phyloP scores from a whole-genome alignment of 2,329 filamentous ascomycete genomes.

The Paecilomyces variotii region DNA sequence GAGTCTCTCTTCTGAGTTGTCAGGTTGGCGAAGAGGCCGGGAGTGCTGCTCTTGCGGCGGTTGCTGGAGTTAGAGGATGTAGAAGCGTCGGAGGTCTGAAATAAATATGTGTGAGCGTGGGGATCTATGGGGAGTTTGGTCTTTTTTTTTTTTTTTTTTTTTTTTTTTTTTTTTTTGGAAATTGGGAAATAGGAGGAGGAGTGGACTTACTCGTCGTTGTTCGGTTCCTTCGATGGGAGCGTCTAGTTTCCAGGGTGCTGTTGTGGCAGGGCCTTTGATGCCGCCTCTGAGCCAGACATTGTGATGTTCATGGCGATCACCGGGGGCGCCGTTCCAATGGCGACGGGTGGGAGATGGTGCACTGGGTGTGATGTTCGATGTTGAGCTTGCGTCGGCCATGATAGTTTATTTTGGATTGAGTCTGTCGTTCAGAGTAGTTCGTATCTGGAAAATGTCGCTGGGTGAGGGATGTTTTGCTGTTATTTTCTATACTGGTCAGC shows the following conservation, averaged over 20 bases:
- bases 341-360: constrained; percentile 18
- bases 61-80: constrained; percentile 14
- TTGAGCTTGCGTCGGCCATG: not conserved
- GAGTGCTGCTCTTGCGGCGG: not conserved
- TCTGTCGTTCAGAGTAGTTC: not conserved
- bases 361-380: not conserved
- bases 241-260: constrained; percentile 10
- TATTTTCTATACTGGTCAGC: not conserved
- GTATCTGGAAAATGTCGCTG: not conserved
- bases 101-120: not conserved
- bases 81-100: constrained; percentile 15
- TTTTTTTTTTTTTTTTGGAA: too few species aligned
- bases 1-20: constrained; percentile 38
- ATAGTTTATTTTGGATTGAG: not conserved
- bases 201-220: constrained; percentile 18
- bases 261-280: constrained; percentile 15
- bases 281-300: constrained; percentile 30
- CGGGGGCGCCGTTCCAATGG: constrained; percentile 27
- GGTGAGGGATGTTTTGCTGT: not conserved
- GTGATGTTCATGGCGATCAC: constrained; percentile 27
- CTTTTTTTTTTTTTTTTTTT: too few species aligned
- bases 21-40: constrained; percentile 24
- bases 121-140: not conserved
- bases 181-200: not conserved
- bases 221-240: constrained; percentile 8